These are phyloP conservation scores for Emmonsiellopsis sp. DNA, from an alignment of 2,329 filamentous ascomycete genomes.

Conservation along the genomic window DNA sequence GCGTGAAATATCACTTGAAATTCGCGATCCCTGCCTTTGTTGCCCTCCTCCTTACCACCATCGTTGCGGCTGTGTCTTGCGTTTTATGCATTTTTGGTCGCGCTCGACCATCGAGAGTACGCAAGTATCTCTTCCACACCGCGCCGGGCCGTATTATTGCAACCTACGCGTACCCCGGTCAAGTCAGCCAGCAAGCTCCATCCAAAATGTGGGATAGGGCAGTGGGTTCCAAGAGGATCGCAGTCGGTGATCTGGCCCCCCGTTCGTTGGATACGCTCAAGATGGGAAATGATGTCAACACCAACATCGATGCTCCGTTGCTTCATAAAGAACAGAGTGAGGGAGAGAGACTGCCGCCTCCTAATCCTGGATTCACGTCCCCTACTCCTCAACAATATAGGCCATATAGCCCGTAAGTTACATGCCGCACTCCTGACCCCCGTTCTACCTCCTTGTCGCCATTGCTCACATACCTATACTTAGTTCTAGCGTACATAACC, in stretches of 20 bases:
- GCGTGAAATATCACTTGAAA: slow-evolving; percentile 9
- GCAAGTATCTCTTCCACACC: slow-evolving; percentile 9
- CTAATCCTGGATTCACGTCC: neutral
- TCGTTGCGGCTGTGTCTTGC: slow-evolving; percentile 29
- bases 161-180: slow-evolving; percentile 9
- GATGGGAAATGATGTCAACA: slow-evolving; percentile 4
- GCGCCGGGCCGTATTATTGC: slow-evolving; percentile 9
- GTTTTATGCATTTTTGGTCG: slow-evolving; percentile 20
- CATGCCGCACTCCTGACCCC: no score
- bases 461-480: neutral
- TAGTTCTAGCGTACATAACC: no score
- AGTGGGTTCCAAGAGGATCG: slow-evolving; percentile 7
- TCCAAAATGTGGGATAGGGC: slow-evolving; percentile 7
- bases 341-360: neutral
- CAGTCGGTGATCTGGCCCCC: slow-evolving; percentile 4
- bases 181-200: slow-evolving; percentile 6
- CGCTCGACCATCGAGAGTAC: slow-evolving; percentile 9
- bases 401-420: slow-evolving; percentile 1
- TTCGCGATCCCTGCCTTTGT: slow-evolving; percentile 30
- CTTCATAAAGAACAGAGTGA: slow-evolving; percentile 6
- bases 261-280: slow-evolving; percentile 5
- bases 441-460: neutral
- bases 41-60: slow-evolving; percentile 42
- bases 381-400: neutral
- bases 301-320: slow-evolving; percentile 13